Conservation (phyloP, 768 basidiomycete species). For the Tricholoma sp. region DNA sequence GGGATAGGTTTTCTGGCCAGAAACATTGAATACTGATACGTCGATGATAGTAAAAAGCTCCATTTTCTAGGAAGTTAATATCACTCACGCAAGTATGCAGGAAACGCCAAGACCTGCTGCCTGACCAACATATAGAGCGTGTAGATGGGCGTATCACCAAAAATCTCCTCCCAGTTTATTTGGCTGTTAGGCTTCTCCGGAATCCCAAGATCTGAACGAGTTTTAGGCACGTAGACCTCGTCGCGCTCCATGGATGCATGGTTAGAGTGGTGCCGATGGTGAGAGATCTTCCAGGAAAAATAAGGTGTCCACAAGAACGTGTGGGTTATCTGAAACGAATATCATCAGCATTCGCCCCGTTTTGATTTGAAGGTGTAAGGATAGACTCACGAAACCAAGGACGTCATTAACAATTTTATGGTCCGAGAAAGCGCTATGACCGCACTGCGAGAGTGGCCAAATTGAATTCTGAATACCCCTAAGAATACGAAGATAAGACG, state of each 20-base stretch:
- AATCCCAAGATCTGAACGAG: conserved; percentile 48
- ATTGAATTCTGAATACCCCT: not conserved
- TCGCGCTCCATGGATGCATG: conserved; percentile 52
- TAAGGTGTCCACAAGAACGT: conserved; percentile 48
- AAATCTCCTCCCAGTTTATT: conserved; percentile 48
- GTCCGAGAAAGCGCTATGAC: conserved; percentile 53
- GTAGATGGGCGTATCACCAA: conserved; percentile 59
- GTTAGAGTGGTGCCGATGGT: conserved; percentile 47
- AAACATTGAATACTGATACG: conserved; percentile 47
- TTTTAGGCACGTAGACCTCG: conserved; percentile 59
- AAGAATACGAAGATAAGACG: conserved; percentile 1
- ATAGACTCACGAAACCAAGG: conserved; percentile 43
- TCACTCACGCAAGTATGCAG: conserved; percentile 52
- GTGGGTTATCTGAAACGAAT: conserved; percentile 31
- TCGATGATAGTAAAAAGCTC: not conserved
- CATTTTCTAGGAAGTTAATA: not conserved
- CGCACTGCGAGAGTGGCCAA: conserved; percentile 32
- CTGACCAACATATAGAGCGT: conserved; percentile 51
- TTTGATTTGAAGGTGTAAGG: conserved; percentile 5
- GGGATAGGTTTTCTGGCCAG: conserved; percentile 54
- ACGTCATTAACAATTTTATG: conserved; percentile 42
- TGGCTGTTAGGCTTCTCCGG: conserved; percentile 30
- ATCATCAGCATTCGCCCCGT: not conserved
- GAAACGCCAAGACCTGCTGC: conserved; percentile 56
- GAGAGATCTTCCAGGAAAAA: conserved; percentile 52